Conservation (phyloP, 2,329 filamentous ascomycete genomes). For the Penicillium sp. region DNA sequence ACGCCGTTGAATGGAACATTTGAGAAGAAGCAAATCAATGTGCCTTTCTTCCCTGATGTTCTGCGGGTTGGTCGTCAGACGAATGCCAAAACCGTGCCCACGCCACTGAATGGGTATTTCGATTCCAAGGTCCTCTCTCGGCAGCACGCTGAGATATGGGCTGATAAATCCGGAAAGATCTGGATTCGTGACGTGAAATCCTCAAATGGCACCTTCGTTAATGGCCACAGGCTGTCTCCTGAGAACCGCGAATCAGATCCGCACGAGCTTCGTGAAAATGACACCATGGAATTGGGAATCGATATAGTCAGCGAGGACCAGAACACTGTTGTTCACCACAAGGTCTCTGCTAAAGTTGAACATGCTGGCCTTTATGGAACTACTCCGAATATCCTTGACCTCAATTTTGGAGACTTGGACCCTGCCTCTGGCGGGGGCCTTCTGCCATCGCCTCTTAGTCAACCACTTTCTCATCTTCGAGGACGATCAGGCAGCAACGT, state of each 20-base stretch:
- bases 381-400: slow-evolving; percentile 74
- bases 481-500: slow-evolving; percentile 68
- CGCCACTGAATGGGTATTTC: slow-evolving; percentile 88
- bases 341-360: slow-evolving; percentile 94
- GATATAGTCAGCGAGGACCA: slow-evolving; percentile 99
- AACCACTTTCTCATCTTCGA: slow-evolving; percentile 64
- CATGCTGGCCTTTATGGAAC: slow-evolving; percentile 77
- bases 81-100: slow-evolving; percentile 92
- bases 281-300: slow-evolving; percentile 91
- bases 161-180: slow-evolving; percentile 78
- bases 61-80: slow-evolving; percentile 93
- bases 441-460: slow-evolving; percentile 66
- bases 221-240: slow-evolving; percentile 81
- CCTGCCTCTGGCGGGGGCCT: slow-evolving; percentile 69
- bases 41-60: slow-evolving; percentile 91
- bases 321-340: slow-evolving; percentile 97
- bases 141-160: slow-evolving; percentile 95
- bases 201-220: slow-evolving; percentile 98
- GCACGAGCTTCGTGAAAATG: slow-evolving; percentile 85
- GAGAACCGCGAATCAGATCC: slow-evolving; percentile 97
- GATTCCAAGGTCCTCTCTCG: slow-evolving; percentile 96
- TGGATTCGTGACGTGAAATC: slow-evolving; percentile 98
- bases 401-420: slow-evolving; percentile 90
- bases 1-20: slow-evolving; percentile 94
- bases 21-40: slow-evolving; percentile 91